Conservation (phyloP, 345 rosid genomes). For the Citrus sp. region DNA sequence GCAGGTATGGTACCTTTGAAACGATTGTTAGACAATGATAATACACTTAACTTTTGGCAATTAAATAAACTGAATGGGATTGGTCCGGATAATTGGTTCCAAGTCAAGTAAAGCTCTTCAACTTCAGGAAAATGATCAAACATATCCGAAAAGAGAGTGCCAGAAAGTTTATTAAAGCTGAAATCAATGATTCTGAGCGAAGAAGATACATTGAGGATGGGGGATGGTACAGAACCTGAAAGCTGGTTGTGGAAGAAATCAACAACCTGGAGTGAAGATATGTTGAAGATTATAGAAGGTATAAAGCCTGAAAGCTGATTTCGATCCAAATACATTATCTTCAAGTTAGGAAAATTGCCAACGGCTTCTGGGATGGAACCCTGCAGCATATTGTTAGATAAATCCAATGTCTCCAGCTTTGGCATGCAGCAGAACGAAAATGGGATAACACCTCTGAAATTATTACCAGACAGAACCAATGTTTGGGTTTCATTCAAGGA, state of each 20-base stretch:
- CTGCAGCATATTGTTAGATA: neutral
- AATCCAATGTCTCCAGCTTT: neutral
- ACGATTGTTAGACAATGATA: too few relatives aligned
- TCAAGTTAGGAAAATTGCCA: neutral
- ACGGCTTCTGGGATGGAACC: neutral
- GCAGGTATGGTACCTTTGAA: too few relatives aligned
- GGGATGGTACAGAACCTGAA: neutral
- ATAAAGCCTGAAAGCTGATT: slow-evolving; percentile 22
- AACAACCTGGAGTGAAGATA: neutral
- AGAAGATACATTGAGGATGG: too few relatives aligned
- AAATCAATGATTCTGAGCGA: too few relatives aligned
- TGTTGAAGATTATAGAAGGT: slow-evolving; percentile 5
- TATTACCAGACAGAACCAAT: neutral
- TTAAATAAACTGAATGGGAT: neutral
- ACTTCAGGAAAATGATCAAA: neutral
- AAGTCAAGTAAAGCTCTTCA: neutral
- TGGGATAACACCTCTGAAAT: neutral
- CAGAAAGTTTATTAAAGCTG: too few relatives aligned
- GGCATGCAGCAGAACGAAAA: neutral
- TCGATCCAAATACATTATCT: neutral
- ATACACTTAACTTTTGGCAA: too few relatives aligned
- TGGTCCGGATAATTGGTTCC: neutral
- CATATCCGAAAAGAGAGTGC: too few relatives aligned
- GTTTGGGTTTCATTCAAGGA: neutral
- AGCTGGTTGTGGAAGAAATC: neutral